Base-by-base conservation (phyloP, 768 basidiomycete species). In the Psilocybe cyanescens region DNA sequence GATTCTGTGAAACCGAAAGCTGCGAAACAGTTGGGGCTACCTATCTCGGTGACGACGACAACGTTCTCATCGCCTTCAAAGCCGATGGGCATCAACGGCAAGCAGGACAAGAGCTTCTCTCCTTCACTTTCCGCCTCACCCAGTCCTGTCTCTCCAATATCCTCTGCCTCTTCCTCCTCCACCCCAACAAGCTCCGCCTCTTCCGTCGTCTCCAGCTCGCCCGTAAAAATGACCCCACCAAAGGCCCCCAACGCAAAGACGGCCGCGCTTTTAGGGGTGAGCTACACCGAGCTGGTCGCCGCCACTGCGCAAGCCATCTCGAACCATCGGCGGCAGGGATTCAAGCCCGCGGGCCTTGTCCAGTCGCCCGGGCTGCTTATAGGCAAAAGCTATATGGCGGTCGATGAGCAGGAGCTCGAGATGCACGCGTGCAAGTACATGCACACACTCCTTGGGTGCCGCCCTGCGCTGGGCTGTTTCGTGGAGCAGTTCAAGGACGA, bases 401-500 rank as follows among this genome's bases (percentile, higher is more conserved):
- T 88, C 65, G 58, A 78, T 0, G 79, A 89, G 24, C 68, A 71
- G 3, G 89, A 90, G 68, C 76, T 92, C 35, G 90, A 92, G 75
- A 86, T 89, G 86, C 87, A 91, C 67, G 80, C 85, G n/a, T 87
- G 86, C 74, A 89, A 86, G 73, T 80, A 87, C 68, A 74, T 91
- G 52, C 87, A 92, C 68, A 79, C 80, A 5, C 70, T 92, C 2
- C 75, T 92, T 28, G 84, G 84, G 31, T 88, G 85, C 68, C 84
- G 85, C 67, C 76, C 78, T 37, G 87, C 89, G 3, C 74, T 92
- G 8, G 69, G 65, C 5, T 83, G 84, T 48, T 86, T 76, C 68
- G 68, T 88, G n/a, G 66, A 68, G 6, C 66, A 68, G 7, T 76
- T 74, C 48, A 62, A 67, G 3, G 81, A 82, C 49, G 71, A 78